Base-by-base conservation (phyloP, 1,284 basidiomycete species). In the Ganoderma lingzhi region DNA sequence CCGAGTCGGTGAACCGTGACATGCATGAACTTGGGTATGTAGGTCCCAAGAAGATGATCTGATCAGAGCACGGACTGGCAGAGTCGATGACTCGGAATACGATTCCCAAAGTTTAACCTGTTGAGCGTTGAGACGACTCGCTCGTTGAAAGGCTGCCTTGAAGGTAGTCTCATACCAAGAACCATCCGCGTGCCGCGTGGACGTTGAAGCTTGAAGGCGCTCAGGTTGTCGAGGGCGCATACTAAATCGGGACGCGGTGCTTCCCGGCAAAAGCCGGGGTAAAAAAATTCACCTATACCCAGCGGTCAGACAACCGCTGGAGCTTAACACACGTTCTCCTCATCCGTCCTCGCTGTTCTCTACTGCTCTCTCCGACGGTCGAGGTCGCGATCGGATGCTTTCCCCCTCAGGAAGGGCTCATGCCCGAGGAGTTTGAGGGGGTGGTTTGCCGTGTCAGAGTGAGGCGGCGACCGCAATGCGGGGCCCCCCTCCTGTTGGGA, bases 401-500 rank as follows among this genome's bases (percentile, higher is more conserved):
- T 85, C 84, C 82, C 82, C 82, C 79, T 79, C 67, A 76, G 76
- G 72, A 80, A 84, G 82, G 77, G 82, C 56, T 45, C 63, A 70
- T 66, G 76, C 77, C 76, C 80, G 70, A 83, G 83, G 84, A 81
- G 76, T 76, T 76, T 67, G 79, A 80, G 78, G 82, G 81, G 85
- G 83, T 85, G 84, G 84, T 85, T 86, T 85, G 78, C 75, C 81
- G 78, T 81, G 83, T 81, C 65, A 85, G 78, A 86, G 59, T 35
- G 67, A 77, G 67, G 65, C 63, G 67, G 51, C 61, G 14, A 41
- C 65, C 63, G 60, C 63, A 45, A 63, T 37, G 48, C 37, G 63
- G 58, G 67, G 55, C 51, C 60, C 67, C 62, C 70, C 66, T 69
- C 79, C 76, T 78, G 76, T 75, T 78, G 79, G 77, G 74, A 79